Conservation (phyloP, 1,139 yeast species). For the Ogataea hybrid region DNA sequence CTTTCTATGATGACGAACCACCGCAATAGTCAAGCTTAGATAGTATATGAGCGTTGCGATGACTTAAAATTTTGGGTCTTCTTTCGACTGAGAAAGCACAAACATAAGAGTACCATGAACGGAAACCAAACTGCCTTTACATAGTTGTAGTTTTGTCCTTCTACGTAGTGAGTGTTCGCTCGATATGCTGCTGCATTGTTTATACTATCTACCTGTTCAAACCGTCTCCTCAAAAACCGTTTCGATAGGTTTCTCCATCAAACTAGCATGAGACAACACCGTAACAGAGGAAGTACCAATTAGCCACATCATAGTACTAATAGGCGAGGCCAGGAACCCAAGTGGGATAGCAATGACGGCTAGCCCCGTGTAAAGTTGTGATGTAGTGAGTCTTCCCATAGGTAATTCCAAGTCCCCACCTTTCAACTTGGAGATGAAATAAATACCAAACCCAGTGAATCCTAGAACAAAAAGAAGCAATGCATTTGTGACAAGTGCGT, state of each 20-base stretch:
- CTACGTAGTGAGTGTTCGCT: neutral
- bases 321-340: constrained; percentile 90
- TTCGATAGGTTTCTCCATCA: constrained; percentile 97
- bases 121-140: too few species aligned
- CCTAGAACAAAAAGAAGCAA: constrained; percentile 79
- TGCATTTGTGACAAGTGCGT: constrained; percentile 78
- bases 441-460: constrained; percentile 66
- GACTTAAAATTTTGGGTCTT: constrained; percentile 34
- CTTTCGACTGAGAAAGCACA: constrained; percentile 28
- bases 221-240: constrained; percentile 93
- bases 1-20: constrained; percentile 29
- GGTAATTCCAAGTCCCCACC: constrained; percentile 82
- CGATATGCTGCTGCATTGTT: neutral
- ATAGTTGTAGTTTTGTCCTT: too few species aligned
- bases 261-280: constrained; percentile 86
- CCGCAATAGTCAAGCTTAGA: constrained; percentile 37
- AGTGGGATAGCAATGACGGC: constrained; percentile 78
- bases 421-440: constrained; percentile 71
- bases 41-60: constrained; percentile 35
- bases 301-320: constrained; percentile 93
- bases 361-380: constrained; percentile 87
- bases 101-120: too few species aligned
- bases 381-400: constrained; percentile 65
- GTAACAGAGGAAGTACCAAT: constrained; percentile 91
- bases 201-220: constrained; percentile 21